Conservation (phyloP, 306 rosid genomes). For the Vigna hirtella region DNA sequence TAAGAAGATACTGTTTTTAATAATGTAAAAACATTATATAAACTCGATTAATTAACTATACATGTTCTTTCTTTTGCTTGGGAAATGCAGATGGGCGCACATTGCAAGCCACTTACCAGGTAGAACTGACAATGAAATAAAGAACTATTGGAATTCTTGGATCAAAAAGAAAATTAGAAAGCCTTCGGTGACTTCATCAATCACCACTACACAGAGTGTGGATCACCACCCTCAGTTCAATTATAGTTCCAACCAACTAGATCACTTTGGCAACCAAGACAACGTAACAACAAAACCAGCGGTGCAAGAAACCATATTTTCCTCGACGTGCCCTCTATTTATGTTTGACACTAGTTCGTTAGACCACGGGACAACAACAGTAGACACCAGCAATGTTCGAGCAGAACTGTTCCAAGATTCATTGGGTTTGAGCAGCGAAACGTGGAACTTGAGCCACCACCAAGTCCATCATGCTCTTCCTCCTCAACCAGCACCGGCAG, state of each 20-base stretch:
- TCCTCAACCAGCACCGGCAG: conserved; percentile 26
- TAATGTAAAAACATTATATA: neutral
- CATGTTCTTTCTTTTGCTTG: neutral
- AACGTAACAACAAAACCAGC: conserved; percentile 51
- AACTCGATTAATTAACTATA: neutral
- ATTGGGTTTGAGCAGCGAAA: conserved; percentile 52
- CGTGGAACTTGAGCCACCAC: conserved; percentile 79
- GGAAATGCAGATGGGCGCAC: conserved; percentile 89
- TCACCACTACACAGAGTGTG: conserved; percentile 35
- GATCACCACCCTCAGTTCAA: conserved; percentile 54
- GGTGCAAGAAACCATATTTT: conserved; percentile 59
- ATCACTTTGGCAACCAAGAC: conserved; percentile 61
- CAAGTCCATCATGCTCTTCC: conserved; percentile 55
- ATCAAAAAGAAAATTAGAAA: conserved; percentile 91
- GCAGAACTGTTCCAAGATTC: conserved; percentile 61
- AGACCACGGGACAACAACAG: conserved; percentile 42
- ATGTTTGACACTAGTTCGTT: conserved; percentile 78
- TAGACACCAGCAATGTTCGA: conserved; percentile 31
- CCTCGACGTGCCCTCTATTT: conserved; percentile 77
- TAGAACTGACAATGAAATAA: conserved; percentile 96
- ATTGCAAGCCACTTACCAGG: conserved; percentile 98
- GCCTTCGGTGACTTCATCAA: conserved; percentile 56
- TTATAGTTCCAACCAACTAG: conserved; percentile 60
- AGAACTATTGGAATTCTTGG: conserved; percentile 99
- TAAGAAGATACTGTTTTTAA: conserved; percentile 4